These are phyloP conservation scores for Alternaria panax DNA, from an alignment of 2,329 filamentous ascomycete species.

Conservation along the genomic window DNA sequence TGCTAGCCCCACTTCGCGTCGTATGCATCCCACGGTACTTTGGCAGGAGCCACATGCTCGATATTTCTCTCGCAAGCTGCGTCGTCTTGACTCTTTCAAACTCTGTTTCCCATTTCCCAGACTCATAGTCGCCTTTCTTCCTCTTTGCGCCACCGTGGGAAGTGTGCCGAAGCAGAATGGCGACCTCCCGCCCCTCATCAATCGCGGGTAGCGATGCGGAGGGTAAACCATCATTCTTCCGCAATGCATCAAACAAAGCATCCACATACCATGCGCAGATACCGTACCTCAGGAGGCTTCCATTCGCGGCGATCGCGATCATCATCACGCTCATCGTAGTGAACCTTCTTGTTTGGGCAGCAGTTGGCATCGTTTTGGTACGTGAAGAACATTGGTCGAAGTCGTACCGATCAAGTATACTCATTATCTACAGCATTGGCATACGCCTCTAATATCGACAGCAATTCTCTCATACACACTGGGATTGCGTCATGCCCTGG, in stretches of 20 bases:
- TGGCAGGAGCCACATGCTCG: background rate
- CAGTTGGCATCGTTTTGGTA: slow-evolving; percentile 65
- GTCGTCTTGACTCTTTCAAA: background rate
- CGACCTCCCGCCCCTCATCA: slow-evolving; percentile 16
- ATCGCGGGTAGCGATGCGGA: slow-evolving; percentile 18
- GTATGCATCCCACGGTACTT: slow-evolving; percentile 23
- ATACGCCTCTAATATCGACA: slow-evolving; percentile 72
- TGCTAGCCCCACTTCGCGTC: slow-evolving; percentile 27
- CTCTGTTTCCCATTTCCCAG: background rate
- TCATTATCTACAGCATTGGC: slow-evolving; percentile 36
- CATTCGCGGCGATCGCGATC: slow-evolving; percentile 64
- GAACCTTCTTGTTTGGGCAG: slow-evolving; percentile 66
- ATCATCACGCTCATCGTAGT: slow-evolving; percentile 61
- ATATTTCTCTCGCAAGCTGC: background rate
- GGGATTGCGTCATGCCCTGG: slow-evolving; percentile 91
- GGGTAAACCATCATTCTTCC: slow-evolving; percentile 30
- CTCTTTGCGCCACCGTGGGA: background rate
- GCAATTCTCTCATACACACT: slow-evolving; percentile 87
- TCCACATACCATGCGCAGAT: slow-evolving; percentile 59
- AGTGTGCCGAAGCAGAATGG: slow-evolving; percentile 14
- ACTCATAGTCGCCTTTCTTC: background rate
- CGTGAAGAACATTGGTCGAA: slow-evolving; percentile 15
- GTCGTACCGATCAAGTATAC: background rate
- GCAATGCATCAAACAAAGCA: slow-evolving; percentile 45
- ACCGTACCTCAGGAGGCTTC: slow-evolving; percentile 64